Base-by-base conservation (phyloP, 2,329 filamentous ascomycete genomes). In the Nigrospora osmanthi region DNA sequence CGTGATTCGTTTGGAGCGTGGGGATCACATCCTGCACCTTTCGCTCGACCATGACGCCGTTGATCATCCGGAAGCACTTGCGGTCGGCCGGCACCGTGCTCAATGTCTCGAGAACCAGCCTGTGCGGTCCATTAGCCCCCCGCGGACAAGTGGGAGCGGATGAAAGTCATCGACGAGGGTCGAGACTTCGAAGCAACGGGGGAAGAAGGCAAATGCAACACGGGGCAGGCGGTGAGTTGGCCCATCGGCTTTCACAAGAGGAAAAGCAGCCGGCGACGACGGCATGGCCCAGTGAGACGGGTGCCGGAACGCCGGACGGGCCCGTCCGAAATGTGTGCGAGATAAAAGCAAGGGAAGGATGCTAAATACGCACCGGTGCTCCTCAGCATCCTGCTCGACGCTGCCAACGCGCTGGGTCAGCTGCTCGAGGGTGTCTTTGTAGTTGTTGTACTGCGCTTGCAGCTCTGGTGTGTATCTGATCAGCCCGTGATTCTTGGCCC, bases 11-110 rank as follows among this genome's bases (percentile, higher is more conserved):
- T 70, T 89, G 85, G 49, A 98, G 75, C 23, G 89, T 87, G 6
- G 93, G 93, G 45, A 95, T 75, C 12, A 98, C 88, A 65, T 97
- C 93, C 65, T 89, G 78, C 54, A 98, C 88, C 14, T 91, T 97
- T 55, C 90, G 80, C 72, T 98, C 93, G 44, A 95, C 88, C 47
- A 98, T 72, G 19, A 97, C 90, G 38, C 93, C 93, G 65, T 98
- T 97, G 65, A 98, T 94, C 80, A 98, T 89, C 56, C 93, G 90
- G 70, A 97, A 98, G 70, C 91, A 97, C 72, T 96, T 98, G 58
- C 93, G 87, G 54, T 95, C 86, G 52, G 75, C 78, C 1, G 87
- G 76, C 19, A 97, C 78, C 38, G 90, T 90, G 48, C 85, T 78
- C 51, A 98, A 71, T 4, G 91, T 97, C 62, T 97, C 91, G 42